A percentile compares a stretch with the other conserved stretches of the same genome.
phyloP scores from a whole-genome alignment of 192 early-diverging fungal genomes.

The Linnemannia elongata region DNA sequence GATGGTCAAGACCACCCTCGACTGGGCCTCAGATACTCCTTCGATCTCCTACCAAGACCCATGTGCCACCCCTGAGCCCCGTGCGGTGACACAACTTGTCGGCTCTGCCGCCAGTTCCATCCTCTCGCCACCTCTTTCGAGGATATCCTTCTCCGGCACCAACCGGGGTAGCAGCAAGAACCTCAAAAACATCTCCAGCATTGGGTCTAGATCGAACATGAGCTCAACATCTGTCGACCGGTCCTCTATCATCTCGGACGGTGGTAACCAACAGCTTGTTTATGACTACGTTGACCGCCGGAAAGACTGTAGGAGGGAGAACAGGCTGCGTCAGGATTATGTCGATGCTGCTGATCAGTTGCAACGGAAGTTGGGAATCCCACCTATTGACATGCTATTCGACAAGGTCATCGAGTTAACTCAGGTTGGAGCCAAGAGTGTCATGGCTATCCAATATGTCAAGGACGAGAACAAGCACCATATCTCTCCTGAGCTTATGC shows the following conservation, averaged over 20 bases:
- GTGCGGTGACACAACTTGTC: not conserved
- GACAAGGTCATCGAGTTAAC: conserved; percentile 58
- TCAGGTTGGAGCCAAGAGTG: conserved; percentile 52
- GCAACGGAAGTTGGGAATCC: conserved; percentile 34
- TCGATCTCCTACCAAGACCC: not conserved
- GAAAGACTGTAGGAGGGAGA: conserved; percentile 33
- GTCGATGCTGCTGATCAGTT: conserved; percentile 34
- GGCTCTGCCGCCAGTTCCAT: conserved; percentile 1
- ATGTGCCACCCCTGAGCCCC: conserved; percentile 1
- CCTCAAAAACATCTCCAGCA: not conserved
- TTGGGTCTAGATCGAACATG: not conserved
- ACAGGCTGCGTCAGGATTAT: conserved; percentile 39
- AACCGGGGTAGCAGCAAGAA: conserved; percentile 21
- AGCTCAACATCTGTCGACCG: conserved; percentile 34
- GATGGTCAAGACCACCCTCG: conserved; percentile 56
- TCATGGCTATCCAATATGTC: conserved; percentile 61
- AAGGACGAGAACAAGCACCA: conserved; percentile 41
- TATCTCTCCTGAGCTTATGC: conserved; percentile 52
- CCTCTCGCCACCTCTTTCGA: conserved; percentile 32
- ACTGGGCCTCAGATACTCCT: conserved; percentile 38
- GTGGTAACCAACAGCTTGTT: not conserved
- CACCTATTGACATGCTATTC: conserved; percentile 55
- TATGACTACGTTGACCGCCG: conserved; percentile 38
- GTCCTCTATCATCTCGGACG: conserved; percentile 16
- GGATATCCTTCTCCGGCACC: conserved; percentile 25